Conservation (phyloP, 768 basidiomycete species). For the Trametes punicea region DNA sequence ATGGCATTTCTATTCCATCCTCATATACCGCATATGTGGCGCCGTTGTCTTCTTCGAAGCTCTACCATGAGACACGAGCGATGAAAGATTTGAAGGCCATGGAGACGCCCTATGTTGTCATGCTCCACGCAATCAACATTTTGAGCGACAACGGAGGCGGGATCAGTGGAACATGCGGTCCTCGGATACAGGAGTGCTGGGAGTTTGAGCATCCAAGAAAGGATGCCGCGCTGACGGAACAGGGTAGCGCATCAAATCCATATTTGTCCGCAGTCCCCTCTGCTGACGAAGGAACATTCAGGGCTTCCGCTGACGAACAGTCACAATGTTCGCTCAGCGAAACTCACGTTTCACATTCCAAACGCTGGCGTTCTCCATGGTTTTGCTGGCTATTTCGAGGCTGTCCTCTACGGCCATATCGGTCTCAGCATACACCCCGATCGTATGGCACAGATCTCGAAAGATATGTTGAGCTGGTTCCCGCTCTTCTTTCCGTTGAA, state of each 20-base stretch:
- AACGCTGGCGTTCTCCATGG: slow-evolving; percentile 93
- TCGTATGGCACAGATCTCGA: slow-evolving; percentile 79
- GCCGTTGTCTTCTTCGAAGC: slow-evolving; percentile 89
- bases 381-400: slow-evolving; percentile 96
- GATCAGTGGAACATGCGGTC: slow-evolving; percentile 65
- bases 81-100: slow-evolving; percentile 65
- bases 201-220: slow-evolving; percentile 91
- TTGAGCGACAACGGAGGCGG: slow-evolving; percentile 74
- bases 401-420: slow-evolving; percentile 84
- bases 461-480: slow-evolving; percentile 99
- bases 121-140: slow-evolving; percentile 93
- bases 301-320: slow-evolving; percentile 92
- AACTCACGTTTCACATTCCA: slow-evolving; percentile 87
- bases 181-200: slow-evolving; percentile 93
- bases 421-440: slow-evolving; percentile 94
- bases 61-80: slow-evolving; percentile 78
- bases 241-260: slow-evolving; percentile 44
- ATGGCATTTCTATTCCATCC: slow-evolving; percentile 93
- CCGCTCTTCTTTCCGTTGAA: slow-evolving; percentile 94
- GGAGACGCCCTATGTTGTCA: slow-evolving; percentile 98
- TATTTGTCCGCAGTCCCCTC: not conserved
- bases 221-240: slow-evolving; percentile 69
- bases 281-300: slow-evolving; percentile 27
- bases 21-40: slow-evolving; percentile 96
- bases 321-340: slow-evolving; percentile 89